A percentile compares a stretch with the other conserved stretches of the same genome.
Evolutionary conservation across 2,329 filamentous ascomycete genomes (phyloP).

Genomic region (Exserohilum turcica): DNA sequence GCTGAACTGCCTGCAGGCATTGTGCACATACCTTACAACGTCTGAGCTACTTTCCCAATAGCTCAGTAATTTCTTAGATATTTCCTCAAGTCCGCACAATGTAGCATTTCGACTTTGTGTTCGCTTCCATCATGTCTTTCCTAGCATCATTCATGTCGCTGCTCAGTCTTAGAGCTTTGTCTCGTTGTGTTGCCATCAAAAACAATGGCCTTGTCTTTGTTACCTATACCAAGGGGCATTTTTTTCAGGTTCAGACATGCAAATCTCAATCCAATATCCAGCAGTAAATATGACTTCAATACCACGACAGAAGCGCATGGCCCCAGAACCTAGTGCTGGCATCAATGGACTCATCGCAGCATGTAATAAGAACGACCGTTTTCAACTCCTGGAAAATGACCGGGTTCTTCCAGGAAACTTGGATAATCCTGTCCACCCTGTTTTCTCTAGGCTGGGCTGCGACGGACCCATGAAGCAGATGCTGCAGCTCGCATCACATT

Average conservation of each 20-base stretch:
- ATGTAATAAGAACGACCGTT: conserved; percentile 38
- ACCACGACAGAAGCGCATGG: conserved; percentile 7
- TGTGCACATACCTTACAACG: too few species aligned
- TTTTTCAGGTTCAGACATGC: neutral
- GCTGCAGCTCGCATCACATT: conserved; percentile 42
- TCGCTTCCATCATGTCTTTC: neutral
- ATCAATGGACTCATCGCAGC: conserved; percentile 28
- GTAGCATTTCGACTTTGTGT: conserved; percentile 14
- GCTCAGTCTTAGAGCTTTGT: conserved; percentile 19
- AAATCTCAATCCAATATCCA: neutral
- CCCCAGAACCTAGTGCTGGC: conserved; percentile 1
- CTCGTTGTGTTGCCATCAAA: conserved; percentile 6
- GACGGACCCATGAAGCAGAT: conserved; percentile 24
- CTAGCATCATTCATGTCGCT: neutral
- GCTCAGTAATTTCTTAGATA: too few species aligned
- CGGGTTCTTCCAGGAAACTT: conserved; percentile 29
- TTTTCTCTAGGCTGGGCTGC: conserved; percentile 31
- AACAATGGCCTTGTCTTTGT: conserved; percentile 15
- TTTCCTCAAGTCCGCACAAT: too few species aligned
- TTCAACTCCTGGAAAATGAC: conserved; percentile 37
- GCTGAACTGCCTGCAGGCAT: too few species aligned
- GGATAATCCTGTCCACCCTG: conserved; percentile 36
- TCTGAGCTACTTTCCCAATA: too few species aligned
- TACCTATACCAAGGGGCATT: conserved; percentile 6
- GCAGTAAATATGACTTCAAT: conserved; percentile 9